Percentiles rank a stretch among this genome's conserved stretches.
phyloP scores from a whole-genome alignment of 768 basidiomycete genomes.

The Cystobasidium tubakii region DNA sequence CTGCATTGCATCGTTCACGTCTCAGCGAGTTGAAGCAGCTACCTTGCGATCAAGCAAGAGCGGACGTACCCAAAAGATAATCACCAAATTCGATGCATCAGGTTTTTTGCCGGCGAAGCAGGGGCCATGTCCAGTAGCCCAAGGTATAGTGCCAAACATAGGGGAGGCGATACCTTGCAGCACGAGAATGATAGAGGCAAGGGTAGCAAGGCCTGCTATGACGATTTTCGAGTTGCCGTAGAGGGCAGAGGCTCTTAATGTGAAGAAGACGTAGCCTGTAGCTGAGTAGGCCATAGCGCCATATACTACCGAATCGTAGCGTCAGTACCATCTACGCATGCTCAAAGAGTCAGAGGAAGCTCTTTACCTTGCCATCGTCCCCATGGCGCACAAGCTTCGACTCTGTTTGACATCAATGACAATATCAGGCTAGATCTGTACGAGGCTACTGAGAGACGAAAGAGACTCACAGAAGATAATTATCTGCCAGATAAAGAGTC shows the following conservation, averaged over 20 bases:
- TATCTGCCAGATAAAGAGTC: background rate
- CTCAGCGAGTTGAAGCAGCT: background rate
- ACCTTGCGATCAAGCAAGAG: too few relatives aligned
- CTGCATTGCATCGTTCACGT: too few relatives aligned
- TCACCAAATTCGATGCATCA: background rate
- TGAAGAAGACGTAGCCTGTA: conserved; percentile 4
- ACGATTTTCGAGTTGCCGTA: conserved; percentile 2
- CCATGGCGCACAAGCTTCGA: conserved; percentile 9
- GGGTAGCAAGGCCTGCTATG: background rate
- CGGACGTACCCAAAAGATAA: conserved; percentile 10
- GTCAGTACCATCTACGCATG: background rate
- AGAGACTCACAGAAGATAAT: background rate
- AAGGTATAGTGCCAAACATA: background rate
- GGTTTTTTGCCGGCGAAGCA: conserved; percentile 14
- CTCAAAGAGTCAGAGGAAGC: too few relatives aligned
- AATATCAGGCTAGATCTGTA: background rate
- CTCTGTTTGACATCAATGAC: background rate
- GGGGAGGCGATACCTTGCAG: background rate
- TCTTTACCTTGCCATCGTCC: conserved; percentile 4
- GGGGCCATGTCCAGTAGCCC: background rate
- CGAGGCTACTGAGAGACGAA: too few relatives aligned
- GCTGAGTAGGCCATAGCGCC: background rate
- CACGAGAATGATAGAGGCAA: background rate
- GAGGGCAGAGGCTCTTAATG: conserved; percentile 2
- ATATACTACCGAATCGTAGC: background rate